A percentile compares a stretch with the other conserved stretches of the same genome.
These are phyloP conservation scores for Uncinocarpus reesii DNA, from an alignment of 2,329 filamentous ascomycete species.

Conservation along the genomic window DNA sequence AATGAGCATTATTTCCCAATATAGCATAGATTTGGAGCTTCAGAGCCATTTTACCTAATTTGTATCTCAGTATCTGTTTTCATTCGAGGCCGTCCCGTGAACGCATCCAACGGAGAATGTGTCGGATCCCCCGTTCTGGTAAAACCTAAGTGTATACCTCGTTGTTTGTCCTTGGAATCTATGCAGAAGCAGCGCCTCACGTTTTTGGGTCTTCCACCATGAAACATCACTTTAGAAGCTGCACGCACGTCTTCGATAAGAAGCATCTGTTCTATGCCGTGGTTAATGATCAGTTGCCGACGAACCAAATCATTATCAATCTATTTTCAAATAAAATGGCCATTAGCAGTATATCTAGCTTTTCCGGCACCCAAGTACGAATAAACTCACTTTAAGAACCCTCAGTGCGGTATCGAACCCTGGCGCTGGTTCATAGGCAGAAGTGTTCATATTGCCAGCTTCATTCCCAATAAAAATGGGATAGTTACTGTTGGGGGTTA, in stretches of 20 bases:
- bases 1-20: conserved; percentile 7
- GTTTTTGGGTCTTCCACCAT: conserved; percentile 52
- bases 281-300: conserved; percentile 72
- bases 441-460: conserved; percentile 44
- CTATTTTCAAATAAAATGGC: conserved; percentile 26
- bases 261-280: conserved; percentile 72
- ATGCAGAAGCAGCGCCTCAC: conserved; percentile 58
- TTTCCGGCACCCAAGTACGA: not conserved
- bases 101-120: conserved; percentile 45
- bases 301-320: conserved; percentile 70
- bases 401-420: conserved; percentile 68
- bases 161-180: conserved; percentile 52
- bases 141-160: conserved; percentile 51
- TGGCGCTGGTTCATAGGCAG: conserved; percentile 61
- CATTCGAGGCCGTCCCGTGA: conserved; percentile 56
- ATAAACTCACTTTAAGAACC: conserved; percentile 50
- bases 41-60: conserved; percentile 38
- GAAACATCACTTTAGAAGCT: conserved; percentile 60
- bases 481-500: conserved; percentile 34
- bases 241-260: conserved; percentile 59
- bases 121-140: conserved; percentile 41
- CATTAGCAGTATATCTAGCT: not conserved
- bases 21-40: not conserved
- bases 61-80: conserved; percentile 63
- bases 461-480: conserved; percentile 56